Evolutionary conservation across 495 filamentous ascomycete genomes (phyloP), one percentile per base, ranked within the genome.

Genomic region (Cercophora samala): DNA sequence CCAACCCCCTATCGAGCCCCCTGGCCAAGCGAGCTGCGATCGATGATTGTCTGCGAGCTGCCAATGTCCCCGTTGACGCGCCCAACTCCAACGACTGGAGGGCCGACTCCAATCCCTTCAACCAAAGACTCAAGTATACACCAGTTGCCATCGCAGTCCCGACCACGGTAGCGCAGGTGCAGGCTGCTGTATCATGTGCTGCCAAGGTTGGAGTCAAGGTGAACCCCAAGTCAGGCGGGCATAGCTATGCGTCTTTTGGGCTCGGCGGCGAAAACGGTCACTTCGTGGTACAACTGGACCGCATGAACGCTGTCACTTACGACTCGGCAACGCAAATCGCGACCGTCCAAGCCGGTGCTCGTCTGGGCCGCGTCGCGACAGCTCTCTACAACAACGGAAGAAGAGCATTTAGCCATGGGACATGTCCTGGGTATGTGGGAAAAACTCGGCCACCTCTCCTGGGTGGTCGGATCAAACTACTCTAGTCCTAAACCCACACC

Each of bases 251-350:
- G 4, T 81, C 78, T 21, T 76, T 80, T 15, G 81, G 81, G 37
- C 71, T 83, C 5, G 81, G 81, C 13, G 81, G 81, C 1, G 79
- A 83, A 71, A 74, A 83, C 22, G 81, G 81, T 11, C 80, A 82
- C 69, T 74, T 83, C 18, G 73, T 81, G 29, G 74, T 83, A 23
- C 69, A 82, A 64, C 64, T 83, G 53, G 78, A 82, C 64, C 76
- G 77, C 17, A 79, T 82, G 77, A 73, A 75, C 71, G 71, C 75
- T 1, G 78, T 83, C 25, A 77, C 72, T 6, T 65, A 81, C 2
- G 77, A 82, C 69, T 70, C 64, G 18, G 51, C 70, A 59, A 81
- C 78, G 5, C 69, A 77, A 4, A 76, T 80, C 17, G 81, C 80
- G 15, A 80, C 73, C 19, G 76, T 79, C 17, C 70, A 79, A 59